Base-by-base conservation (phyloP, 768 basidiomycete species). In the Auriculariales sp. region DNA sequence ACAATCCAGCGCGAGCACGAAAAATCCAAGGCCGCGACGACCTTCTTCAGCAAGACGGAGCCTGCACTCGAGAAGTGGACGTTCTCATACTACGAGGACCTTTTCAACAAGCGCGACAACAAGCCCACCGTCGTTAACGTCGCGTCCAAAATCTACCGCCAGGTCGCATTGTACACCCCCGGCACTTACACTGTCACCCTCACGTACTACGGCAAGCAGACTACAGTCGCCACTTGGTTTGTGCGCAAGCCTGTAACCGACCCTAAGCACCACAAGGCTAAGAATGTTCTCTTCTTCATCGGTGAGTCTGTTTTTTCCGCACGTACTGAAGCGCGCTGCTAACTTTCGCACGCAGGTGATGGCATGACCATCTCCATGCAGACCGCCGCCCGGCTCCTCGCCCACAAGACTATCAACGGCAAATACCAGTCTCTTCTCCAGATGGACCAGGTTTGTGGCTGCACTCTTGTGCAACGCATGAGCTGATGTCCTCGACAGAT, bases 381-480 rank as follows among this genome's bases (percentile, higher is more conserved):
- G 45, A 61, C 64, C 9, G 67, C 67, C 28, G 67, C 67, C 7
- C 57, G 67, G 10, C 52, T 68, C 32, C 52, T 68, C 12, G 66
- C 59, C 1, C 67, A 68, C 61, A 68, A 67, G 58, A 58, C 56
- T 9, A 58, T 67, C 58, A 66, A 64, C 53, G 65, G 66, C 25
- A 59, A 61, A 44, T 67, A 66, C 58, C 57, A 64, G 48, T 51
- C 50, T 25, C 50, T 29, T 35, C 46, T 63, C 24, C 51, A 51
- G 51, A 17, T 63, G 34, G 62, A 63, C 51, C 53, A 58, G 42
- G 49, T 53, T 3, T 53, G 54, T 15, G 56, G 54, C 15, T n/a
- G n/a, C 35, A n/a, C n/a, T 6, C 15, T 25, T 44, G 5, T 44
- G 19, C 22, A 12, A 11, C 39, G 19, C 2, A 9, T 32, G 31